A percentile compares a stretch with the other conserved stretches of the same genome.
phyloP scores from a whole-genome alignment of 192 early-diverging fungal species.

The Paraglomus occultum region DNA sequence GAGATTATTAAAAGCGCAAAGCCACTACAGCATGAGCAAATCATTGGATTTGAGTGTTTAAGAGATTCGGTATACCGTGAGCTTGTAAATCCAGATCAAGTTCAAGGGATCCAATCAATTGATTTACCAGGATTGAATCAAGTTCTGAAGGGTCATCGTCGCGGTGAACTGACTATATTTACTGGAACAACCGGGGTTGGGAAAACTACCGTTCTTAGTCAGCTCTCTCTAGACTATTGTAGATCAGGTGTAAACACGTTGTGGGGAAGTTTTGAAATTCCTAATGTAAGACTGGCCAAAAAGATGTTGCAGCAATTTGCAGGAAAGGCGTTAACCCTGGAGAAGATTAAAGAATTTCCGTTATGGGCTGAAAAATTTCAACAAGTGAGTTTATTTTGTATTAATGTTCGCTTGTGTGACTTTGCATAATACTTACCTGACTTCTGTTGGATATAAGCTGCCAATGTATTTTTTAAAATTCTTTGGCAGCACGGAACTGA shows the following conservation, averaged over 20 bases:
- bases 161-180: constrained; percentile 66
- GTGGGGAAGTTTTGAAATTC: constrained; percentile 79
- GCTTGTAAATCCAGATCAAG: constrained; percentile 62
- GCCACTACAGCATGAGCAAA: constrained; percentile 62
- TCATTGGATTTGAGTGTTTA: constrained; percentile 58
- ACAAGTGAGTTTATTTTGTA: constrained; percentile 40
- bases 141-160: constrained; percentile 65
- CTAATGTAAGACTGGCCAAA: constrained; percentile 63
- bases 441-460: constrained; percentile 36
- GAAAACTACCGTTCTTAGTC: constrained; percentile 71
- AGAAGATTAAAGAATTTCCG: constrained; percentile 48
- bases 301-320: constrained; percentile 70
- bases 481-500: constrained; percentile 66
- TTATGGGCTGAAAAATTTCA: constrained; percentile 62
- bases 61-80: constrained; percentile 64
- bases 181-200: constrained; percentile 70
- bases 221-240: constrained; percentile 69
- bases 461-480: constrained; percentile 75
- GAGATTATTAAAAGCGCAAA: constrained; percentile 44
- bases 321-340: constrained; percentile 48
- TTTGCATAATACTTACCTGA: background rate
- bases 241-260: constrained; percentile 64
- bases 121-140: constrained; percentile 63
- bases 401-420: background rate
- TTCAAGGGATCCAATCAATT: constrained; percentile 56